Evolutionary conservation across 306 rosid species (phyloP).

Genomic region (Betula pendula): DNA sequence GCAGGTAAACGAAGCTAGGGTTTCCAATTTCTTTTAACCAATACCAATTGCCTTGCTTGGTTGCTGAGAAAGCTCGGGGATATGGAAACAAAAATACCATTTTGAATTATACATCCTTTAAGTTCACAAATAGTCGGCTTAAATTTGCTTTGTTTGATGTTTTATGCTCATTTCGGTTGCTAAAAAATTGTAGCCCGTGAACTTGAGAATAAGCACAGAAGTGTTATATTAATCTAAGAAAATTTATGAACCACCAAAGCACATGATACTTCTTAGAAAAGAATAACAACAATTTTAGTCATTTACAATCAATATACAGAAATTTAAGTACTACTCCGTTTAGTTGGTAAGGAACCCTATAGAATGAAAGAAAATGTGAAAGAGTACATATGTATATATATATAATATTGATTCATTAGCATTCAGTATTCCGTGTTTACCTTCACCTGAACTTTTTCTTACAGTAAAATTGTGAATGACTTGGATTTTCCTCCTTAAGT

Average conservation of each 20-base stretch:
- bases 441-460: neutral
- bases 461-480: neutral
- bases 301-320: neutral
- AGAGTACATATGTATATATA: neutral
- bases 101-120: conserved; percentile 3
- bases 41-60: conserved; percentile 5
- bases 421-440: neutral
- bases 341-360: neutral
- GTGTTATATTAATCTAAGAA: neutral
- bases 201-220: neutral
- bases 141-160: neutral
- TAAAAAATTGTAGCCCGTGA: neutral
- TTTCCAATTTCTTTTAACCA: neutral
- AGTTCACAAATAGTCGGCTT: neutral
- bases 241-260: neutral
- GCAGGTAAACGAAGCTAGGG: conserved; percentile 7
- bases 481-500: neutral
- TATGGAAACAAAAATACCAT: neutral
- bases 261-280: neutral
- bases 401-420: neutral
- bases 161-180: neutral
- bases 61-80: conserved; percentile 2
- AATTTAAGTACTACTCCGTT: neutral
- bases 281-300: neutral
- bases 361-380: neutral